phyloP scores from a whole-genome alignment of 2,329 filamentous ascomycete genomes.

The Onygenales sp. region DNA sequence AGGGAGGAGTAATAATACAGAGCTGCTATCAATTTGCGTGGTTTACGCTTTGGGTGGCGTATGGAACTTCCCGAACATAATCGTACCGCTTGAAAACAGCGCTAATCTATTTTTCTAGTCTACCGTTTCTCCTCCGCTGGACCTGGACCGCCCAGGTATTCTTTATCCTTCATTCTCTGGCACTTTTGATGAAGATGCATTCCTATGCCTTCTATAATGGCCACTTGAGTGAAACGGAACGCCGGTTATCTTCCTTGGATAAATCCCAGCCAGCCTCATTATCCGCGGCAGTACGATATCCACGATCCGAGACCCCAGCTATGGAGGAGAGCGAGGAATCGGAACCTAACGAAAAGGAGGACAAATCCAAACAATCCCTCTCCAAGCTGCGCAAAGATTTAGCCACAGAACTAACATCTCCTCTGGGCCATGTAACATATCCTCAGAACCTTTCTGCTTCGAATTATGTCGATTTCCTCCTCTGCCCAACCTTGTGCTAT shows the following conservation, averaged over 20 bases:
- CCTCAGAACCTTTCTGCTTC: slow-evolving; percentile 72
- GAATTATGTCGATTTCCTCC: slow-evolving; percentile 79
- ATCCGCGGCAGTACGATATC: slow-evolving; percentile 68
- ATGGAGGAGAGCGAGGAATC: slow-evolving; percentile 6
- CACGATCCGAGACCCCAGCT: slow-evolving; percentile 26
- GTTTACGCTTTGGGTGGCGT: slow-evolving; percentile 72
- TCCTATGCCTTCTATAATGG: slow-evolving; percentile 98
- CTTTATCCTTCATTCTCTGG: slow-evolving; percentile 80
- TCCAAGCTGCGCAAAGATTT: slow-evolving; percentile 71
- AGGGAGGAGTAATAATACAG: slow-evolving; percentile 71
- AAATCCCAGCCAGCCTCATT: slow-evolving; percentile 57
- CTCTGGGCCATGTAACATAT: slow-evolving; percentile 81
- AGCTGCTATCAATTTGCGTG: slow-evolving; percentile 71
- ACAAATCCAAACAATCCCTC: slow-evolving; percentile 40
- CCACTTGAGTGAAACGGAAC: slow-evolving; percentile 79
- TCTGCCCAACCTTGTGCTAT: slow-evolving; percentile 94
- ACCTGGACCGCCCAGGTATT: slow-evolving; percentile 97
- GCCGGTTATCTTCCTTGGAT: slow-evolving; percentile 71
- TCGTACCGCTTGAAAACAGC: not conserved
- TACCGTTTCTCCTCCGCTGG: slow-evolving; percentile 81
- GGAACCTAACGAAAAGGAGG: slow-evolving; percentile 18
- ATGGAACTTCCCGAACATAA: slow-evolving; percentile 20
- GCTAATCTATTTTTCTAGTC: slow-evolving; percentile 30
- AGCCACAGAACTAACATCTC: slow-evolving; percentile 82
- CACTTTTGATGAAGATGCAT: slow-evolving; percentile 97